A percentile compares a stretch with the other conserved stretches of the same genome.
Evolutionary conservation across 1,284 basidiomycete genomes (phyloP).

Genomic region (Neonothopanus nambi): DNA sequence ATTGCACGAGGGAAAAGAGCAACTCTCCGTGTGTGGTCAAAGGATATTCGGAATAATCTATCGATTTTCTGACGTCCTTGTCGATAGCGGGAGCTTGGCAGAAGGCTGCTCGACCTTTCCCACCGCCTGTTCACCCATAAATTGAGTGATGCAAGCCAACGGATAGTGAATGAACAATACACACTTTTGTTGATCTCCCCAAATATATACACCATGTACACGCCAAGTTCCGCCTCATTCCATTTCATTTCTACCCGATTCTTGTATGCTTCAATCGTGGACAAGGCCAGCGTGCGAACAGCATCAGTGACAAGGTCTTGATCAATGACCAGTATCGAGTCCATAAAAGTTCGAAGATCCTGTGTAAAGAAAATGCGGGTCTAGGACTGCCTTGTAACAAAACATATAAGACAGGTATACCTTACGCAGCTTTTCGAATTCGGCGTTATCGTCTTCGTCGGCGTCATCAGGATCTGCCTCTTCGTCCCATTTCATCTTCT

Average conservation of each 20-base stretch:
- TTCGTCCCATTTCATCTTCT: conserved; percentile 93
- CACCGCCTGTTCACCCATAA: conserved; percentile 47
- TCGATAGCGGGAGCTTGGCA: conserved; percentile 62
- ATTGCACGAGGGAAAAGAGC: conserved; percentile 82
- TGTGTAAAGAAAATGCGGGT: conserved; percentile 28
- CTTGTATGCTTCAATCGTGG: conserved; percentile 70
- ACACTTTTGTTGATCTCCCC: conserved; percentile 88
- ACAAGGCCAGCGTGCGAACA: conserved; percentile 69
- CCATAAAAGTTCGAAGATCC: conserved; percentile 83
- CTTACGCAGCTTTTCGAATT: conserved; percentile 87
- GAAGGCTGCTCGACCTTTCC: conserved; percentile 76
- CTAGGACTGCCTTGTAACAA: neutral
- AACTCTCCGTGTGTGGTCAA: conserved; percentile 92
- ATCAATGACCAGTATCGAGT: conserved; percentile 81
- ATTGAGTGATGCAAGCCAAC: conserved; percentile 1
- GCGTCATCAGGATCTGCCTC: conserved; percentile 80
- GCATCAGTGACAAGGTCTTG: conserved; percentile 77
- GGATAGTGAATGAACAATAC: conserved; percentile 19
- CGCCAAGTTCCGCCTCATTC: conserved; percentile 92
- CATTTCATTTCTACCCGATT: conserved; percentile 72
- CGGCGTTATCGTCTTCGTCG: conserved; percentile 86
- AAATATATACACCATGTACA: conserved; percentile 92
- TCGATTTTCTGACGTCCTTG: conserved; percentile 65
- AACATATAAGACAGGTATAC: conserved; percentile 36
- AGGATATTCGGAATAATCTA: conserved; percentile 84